Base-by-base conservation (phyloP, 1,139 yeast species). In the Saccharomycopsis hybrid region DNA sequence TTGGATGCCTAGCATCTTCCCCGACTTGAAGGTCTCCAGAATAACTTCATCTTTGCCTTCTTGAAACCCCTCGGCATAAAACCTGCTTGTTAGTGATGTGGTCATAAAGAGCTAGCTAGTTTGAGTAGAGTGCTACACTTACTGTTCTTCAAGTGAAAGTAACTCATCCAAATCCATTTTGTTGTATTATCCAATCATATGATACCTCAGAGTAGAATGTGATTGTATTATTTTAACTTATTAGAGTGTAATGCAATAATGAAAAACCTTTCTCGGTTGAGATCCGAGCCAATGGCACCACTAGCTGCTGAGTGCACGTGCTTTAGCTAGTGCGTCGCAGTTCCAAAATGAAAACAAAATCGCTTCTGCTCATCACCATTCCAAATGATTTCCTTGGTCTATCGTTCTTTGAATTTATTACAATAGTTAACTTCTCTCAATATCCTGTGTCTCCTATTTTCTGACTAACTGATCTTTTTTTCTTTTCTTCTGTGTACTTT, bases 11-110 rank as follows among this genome's bases (percentile, higher is more conserved):
- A 52, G 29, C 49, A 49, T 46, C 44, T 50, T 49, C 2, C 55
- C 55, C 2, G 51, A 41, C 4, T 33, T 37, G 11, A 66, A 69
- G 44, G 92, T 90, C 43, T 81, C 82, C 47, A 63, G 60, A 47
- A 70, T 70, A 0, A 80, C 78, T 45, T 71, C 79, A 7, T 59
- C 57, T 13, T 63, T 60, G 0, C 83, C 84, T 48, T 77, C 78
- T 37, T 62, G 59, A 55, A 62, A 74, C 5, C 96, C 96, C 54
- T 77, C 77, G 11, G 73, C 62, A 60, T 83, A 86, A 61, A 73
- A 80, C 43, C 75, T 67, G 32, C 2, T 18, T 18, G 18, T 18
- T 18, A 18, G 18, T 18, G 3, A 29, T 5, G 39, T 36, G 24
- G 13, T 31, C 11, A 31, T 31, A 8, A 31, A 11, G 7, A 31